Evolutionary conservation across 2,329 filamentous ascomycete species (phyloP).

Genomic region (Talaromyces sp.): DNA sequence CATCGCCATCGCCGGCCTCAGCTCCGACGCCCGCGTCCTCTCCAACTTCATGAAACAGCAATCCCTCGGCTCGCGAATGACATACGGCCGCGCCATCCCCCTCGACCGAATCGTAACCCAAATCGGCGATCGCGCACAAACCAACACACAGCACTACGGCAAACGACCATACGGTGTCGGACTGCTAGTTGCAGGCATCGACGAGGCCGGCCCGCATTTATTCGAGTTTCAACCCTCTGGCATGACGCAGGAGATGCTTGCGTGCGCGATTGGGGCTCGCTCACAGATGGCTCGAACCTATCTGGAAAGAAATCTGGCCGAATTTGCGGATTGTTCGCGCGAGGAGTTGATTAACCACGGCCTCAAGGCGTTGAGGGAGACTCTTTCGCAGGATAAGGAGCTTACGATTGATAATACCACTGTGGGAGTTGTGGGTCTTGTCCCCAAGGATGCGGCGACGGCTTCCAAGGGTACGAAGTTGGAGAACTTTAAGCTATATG

Average conservation of each 20-base stretch:
- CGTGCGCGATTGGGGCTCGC: slow-evolving; percentile 91
- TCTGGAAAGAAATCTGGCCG: slow-evolving; percentile 84
- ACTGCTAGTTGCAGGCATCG: slow-evolving; percentile 86
- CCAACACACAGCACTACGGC: slow-evolving; percentile 96
- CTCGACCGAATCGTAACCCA: slow-evolving; percentile 84
- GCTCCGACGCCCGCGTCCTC: slow-evolving; percentile 95
- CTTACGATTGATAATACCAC: slow-evolving; percentile 96
- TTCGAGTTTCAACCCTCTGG: slow-evolving; percentile 98
- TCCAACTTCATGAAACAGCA: slow-evolving; percentile 99
- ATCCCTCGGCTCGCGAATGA: slow-evolving; percentile 90
- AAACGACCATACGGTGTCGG: slow-evolving; percentile 95
- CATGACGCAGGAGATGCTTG: slow-evolving; percentile 95
- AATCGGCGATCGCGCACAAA: slow-evolving; percentile 94
- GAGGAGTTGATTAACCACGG: slow-evolving; percentile 92
- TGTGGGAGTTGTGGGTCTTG: slow-evolving; percentile 74
- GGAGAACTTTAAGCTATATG: slow-evolving; percentile 86
- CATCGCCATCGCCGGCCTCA: slow-evolving; percentile 92
- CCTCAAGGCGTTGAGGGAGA: slow-evolving; percentile 88
- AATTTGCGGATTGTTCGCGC: slow-evolving; percentile 71
- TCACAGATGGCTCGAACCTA: slow-evolving; percentile 98
- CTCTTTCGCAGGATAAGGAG: slow-evolving; percentile 94
- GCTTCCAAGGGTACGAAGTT: slow-evolving; percentile 41
- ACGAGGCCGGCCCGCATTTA: slow-evolving; percentile 89
- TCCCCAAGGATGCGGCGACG: slow-evolving; percentile 40
- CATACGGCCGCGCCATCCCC: slow-evolving; percentile 90